A percentile compares a stretch with the other conserved stretches of the same genome.
phyloP scores from a whole-genome alignment of 2,329 filamentous ascomycete genomes.

The Fusarium chlamydosporum region DNA sequence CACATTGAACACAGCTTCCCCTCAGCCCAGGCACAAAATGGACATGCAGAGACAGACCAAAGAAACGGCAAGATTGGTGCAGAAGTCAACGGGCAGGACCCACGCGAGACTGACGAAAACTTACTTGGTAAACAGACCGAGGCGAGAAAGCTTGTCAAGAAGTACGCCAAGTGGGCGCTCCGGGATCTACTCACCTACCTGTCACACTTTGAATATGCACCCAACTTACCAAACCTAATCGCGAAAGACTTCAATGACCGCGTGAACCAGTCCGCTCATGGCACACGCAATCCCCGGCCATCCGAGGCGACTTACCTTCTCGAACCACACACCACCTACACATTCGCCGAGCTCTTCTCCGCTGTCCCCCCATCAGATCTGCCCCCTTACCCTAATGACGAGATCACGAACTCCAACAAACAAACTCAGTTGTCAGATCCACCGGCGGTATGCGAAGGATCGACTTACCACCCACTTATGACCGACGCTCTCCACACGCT shows the following conservation, averaged over 20 bases:
- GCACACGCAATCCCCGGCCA: slow-evolving; percentile 59
- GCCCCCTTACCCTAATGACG: slow-evolving; percentile 73
- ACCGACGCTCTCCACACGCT: slow-evolving; percentile 83
- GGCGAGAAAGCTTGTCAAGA: slow-evolving; percentile 75
- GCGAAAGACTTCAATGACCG: slow-evolving; percentile 70
- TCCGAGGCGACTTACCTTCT: slow-evolving; percentile 48
- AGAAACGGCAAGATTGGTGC: slow-evolving; percentile 1
- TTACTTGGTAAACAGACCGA: slow-evolving; percentile 44
- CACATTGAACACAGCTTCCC: slow-evolving; percentile 71
- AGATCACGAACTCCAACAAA: slow-evolving; percentile 50
- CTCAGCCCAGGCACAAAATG: slow-evolving; percentile 11
- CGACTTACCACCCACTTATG: slow-evolving; percentile 84
- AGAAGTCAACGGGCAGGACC: slow-evolving; percentile 8
- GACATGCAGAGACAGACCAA: slow-evolving; percentile 11
- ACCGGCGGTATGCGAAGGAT: slow-evolving; percentile 49
- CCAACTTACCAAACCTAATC: slow-evolving; percentile 73
- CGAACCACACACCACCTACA: slow-evolving; percentile 59
- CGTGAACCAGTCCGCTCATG: slow-evolving; percentile 69
- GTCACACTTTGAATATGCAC: slow-evolving; percentile 82
- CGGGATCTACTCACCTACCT: slow-evolving; percentile 82
- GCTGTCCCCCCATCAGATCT: slow-evolving; percentile 75
- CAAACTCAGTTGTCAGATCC: slow-evolving; percentile 55
- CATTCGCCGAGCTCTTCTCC: slow-evolving; percentile 76
- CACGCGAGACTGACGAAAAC: slow-evolving; percentile 27
- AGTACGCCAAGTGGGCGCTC: slow-evolving; percentile 80